A percentile compares a stretch with the other conserved stretches of the same genome.
Evolutionary conservation across 345 rosid genomes (phyloP).

Genomic region (Raphanus raphanistrum): DNA sequence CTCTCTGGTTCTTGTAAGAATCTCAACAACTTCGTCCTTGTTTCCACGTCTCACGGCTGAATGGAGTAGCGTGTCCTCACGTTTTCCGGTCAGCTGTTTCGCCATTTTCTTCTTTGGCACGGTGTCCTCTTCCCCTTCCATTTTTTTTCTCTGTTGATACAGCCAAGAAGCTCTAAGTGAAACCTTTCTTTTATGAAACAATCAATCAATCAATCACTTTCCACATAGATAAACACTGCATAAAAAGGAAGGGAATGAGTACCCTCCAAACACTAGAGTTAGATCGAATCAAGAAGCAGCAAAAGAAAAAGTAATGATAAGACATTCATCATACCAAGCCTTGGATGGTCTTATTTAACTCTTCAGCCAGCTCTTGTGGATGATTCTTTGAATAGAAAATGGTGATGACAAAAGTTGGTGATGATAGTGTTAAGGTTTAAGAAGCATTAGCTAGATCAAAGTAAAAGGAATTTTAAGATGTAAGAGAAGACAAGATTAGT

Average conservation of each 20-base stretch:
- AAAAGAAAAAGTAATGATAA: neutral
- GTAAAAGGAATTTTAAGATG: neutral
- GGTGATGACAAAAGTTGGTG: slow-evolving; percentile 22
- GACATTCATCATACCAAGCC: neutral
- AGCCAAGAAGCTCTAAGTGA: slow-evolving; percentile 6
- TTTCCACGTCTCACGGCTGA: slow-evolving; percentile 75
- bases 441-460: neutral
- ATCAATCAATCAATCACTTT: slow-evolving; percentile 5
- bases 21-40: slow-evolving; percentile 49
- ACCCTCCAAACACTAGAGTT: too few species aligned
- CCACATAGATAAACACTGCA: too few species aligned
- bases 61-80: slow-evolving; percentile 76
- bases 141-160: neutral
- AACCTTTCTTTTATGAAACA: neutral
- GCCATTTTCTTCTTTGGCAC: slow-evolving; percentile 68
- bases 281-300: neutral
- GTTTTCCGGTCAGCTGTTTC: slow-evolving; percentile 84
- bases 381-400: slow-evolving; percentile 9
- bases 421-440: slow-evolving; percentile 7
- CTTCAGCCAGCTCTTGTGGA: slow-evolving; percentile 1
- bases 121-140: slow-evolving; percentile 27
- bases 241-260: too few species aligned
- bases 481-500: neutral
- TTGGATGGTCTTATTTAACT: neutral
- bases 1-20: slow-evolving; percentile 46